A percentile compares a stretch with the other conserved stretches of the same genome.
These are phyloP conservation scores for Sambucus nigra DNA, from an alignment of 129 eudicot genomes.

Conservation along the genomic window DNA sequence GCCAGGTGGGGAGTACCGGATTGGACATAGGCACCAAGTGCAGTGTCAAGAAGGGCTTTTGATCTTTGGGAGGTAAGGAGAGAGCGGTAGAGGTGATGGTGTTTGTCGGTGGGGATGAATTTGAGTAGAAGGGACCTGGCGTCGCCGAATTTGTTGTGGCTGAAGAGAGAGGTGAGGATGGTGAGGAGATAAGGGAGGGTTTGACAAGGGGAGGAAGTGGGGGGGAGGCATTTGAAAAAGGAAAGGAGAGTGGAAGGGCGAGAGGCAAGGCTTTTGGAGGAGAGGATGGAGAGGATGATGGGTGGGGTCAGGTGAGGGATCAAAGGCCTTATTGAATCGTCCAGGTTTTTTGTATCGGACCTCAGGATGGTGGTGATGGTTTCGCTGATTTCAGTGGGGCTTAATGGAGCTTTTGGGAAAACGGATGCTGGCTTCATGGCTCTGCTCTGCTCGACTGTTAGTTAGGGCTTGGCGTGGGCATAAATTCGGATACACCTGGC, in stretches of 20 bases:
- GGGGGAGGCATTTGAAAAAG: slow-evolving; percentile 35
- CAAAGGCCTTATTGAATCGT: slow-evolving; percentile 27
- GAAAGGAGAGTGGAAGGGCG: slow-evolving; percentile 41
- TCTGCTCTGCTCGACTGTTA: neutral
- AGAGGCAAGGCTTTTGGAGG: slow-evolving; percentile 45
- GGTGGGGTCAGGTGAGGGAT: slow-evolving; percentile 48
- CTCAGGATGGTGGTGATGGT: slow-evolving; percentile 32
- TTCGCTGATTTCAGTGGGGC: slow-evolving; percentile 26
- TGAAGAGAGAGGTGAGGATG: slow-evolving; percentile 50
- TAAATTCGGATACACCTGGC: too few relatives aligned
- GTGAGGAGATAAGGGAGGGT: slow-evolving; percentile 42
- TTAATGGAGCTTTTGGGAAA: slow-evolving; percentile 18
- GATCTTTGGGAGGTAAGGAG: slow-evolving; percentile 47
- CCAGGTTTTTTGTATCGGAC: slow-evolving; percentile 6
- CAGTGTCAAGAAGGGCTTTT: slow-evolving; percentile 54
- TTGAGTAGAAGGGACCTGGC: slow-evolving; percentile 50
- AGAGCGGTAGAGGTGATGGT: slow-evolving; percentile 36
- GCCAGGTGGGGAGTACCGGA: slow-evolving; percentile 50
- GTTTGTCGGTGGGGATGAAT: slow-evolving; percentile 44
- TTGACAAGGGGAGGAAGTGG: slow-evolving; percentile 14
- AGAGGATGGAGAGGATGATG: slow-evolving; percentile 40
- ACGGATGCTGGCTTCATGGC: slow-evolving; percentile 15
- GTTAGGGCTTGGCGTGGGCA: neutral
- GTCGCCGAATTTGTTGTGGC: slow-evolving; percentile 60
- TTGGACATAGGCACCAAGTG: slow-evolving; percentile 50